Conservation (phyloP, 441 rosid species). For the Breynia disticha region DNA sequence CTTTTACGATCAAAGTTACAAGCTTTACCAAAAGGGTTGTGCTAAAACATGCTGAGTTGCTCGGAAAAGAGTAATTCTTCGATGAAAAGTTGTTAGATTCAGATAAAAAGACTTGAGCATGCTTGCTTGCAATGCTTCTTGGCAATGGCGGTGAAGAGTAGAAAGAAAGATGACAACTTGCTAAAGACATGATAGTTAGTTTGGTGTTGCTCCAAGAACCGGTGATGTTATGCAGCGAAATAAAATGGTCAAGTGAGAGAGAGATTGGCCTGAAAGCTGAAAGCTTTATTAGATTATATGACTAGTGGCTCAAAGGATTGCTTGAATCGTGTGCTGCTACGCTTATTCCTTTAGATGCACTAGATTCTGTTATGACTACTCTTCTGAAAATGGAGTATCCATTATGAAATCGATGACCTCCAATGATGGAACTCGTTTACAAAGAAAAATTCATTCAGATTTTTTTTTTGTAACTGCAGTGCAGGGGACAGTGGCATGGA, state of each 20-base stretch:
- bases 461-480: constrained; percentile 74
- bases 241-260: no score
- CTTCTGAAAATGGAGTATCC: no score
- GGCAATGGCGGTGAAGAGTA: constrained; percentile 1
- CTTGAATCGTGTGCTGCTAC: background rate
- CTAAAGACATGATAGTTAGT: background rate
- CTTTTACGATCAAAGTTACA: background rate
- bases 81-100: background rate
- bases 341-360: background rate
- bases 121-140: background rate
- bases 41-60: background rate
- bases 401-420: no score
- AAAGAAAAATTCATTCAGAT: no score
- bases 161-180: background rate
- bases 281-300: background rate
- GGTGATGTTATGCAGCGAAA: no score
- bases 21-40: background rate
- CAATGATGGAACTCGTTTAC: constrained; percentile 60
- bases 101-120: background rate
- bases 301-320: background rate
- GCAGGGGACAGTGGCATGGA: constrained; percentile 74
- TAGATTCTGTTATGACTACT: no score
- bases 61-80: background rate
- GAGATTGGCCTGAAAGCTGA: background rate
- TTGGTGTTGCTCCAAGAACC: no score